Base-by-base conservation (phyloP, 2,329 filamentous ascomycete species). In the Cladosporium sp. region DNA sequence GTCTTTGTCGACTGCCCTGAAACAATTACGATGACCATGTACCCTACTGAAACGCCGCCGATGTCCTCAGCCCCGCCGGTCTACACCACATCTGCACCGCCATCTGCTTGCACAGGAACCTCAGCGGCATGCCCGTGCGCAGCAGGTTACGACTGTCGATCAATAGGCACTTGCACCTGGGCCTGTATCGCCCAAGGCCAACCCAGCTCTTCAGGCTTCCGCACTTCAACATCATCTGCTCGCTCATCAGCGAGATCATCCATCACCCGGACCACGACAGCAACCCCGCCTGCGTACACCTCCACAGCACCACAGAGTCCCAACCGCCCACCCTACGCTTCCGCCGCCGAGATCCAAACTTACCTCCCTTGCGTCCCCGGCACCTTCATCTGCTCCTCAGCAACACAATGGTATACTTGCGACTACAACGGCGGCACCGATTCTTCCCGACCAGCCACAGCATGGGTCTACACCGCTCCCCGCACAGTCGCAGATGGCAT, bases 311-410 rank as follows among this genome's bases (percentile, higher is more conserved):
- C 68, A 8, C 34, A 53, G 4, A 30, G 34, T 18, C 65, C 5
- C 46, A 67, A 18, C 11, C 61, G 25, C 56, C 67, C 53, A 26
- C 62, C 62, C 21, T 74, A 71, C 62, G 72, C 70, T 25, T 67
- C 67, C n/a, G 71, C 72, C 23, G 70, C 69, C 54, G 70, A 77
- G 60, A 68, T 73, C 21, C 67, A 70, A 34, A 62, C 65, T 58
- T 77, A 76, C 64, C 72, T 77, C 1, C 76, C 77, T 36, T 80
- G 78, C 68, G 71, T 74, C 1, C 78, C 77, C 0, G 77, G 76
- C 23, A 74, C 76, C n/a, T 78, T 78, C 72, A 73, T 80, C 67
- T 80, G 79, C 76, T 74, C 73, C 30, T 75, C 71, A 3, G 30
- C 63, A 21, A 74, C 67, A 2, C 69, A 72, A 23, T 80, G 75